Conservation (phyloP, 1,284 basidiomycete species). For the Apiotrichum sp. region DNA sequence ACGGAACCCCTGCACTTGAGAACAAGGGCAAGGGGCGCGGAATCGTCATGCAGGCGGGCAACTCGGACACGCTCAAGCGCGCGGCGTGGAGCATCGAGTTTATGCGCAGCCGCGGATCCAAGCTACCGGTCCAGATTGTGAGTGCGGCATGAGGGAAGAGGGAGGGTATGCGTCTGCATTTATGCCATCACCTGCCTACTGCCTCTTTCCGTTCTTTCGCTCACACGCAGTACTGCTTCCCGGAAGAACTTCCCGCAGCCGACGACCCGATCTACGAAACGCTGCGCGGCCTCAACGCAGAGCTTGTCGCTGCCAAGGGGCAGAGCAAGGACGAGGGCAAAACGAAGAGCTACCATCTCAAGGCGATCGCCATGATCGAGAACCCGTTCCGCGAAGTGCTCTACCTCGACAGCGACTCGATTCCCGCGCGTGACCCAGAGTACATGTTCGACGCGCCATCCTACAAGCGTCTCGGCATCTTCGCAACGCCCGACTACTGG, state of each 20-base stretch:
- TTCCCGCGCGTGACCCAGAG: slow-evolving; percentile 46
- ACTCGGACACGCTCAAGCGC: slow-evolving; percentile 49
- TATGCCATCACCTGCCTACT: too few species aligned
- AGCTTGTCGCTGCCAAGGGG: slow-evolving; percentile 41
- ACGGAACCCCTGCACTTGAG: slow-evolving; percentile 16
- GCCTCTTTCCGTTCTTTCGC: background rate
- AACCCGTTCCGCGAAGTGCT: slow-evolving; percentile 49
- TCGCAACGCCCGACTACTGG: slow-evolving; percentile 45
- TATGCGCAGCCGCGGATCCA: slow-evolving; percentile 39
- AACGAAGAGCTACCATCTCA: slow-evolving; percentile 49
- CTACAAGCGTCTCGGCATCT: slow-evolving; percentile 44
- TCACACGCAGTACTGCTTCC: slow-evolving; percentile 45
- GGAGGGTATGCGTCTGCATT: too few species aligned
- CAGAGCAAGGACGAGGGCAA: slow-evolving; percentile 38
- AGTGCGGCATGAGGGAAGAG: slow-evolving; percentile 4
- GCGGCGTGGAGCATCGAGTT: slow-evolving; percentile 47
- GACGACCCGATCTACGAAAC: slow-evolving; percentile 39
- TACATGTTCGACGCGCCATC: slow-evolving; percentile 48
- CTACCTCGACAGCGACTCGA: slow-evolving; percentile 50
- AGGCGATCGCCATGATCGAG: slow-evolving; percentile 49
- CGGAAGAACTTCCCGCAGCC: slow-evolving; percentile 41
- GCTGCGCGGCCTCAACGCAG: slow-evolving; percentile 41
- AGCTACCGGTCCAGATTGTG: slow-evolving; percentile 46
- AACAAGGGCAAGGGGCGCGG: slow-evolving; percentile 41
- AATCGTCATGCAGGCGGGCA: slow-evolving; percentile 51